phyloP scores from a whole-genome alignment of 2,329 filamentous ascomycete species.

The Fusarium sp. region DNA sequence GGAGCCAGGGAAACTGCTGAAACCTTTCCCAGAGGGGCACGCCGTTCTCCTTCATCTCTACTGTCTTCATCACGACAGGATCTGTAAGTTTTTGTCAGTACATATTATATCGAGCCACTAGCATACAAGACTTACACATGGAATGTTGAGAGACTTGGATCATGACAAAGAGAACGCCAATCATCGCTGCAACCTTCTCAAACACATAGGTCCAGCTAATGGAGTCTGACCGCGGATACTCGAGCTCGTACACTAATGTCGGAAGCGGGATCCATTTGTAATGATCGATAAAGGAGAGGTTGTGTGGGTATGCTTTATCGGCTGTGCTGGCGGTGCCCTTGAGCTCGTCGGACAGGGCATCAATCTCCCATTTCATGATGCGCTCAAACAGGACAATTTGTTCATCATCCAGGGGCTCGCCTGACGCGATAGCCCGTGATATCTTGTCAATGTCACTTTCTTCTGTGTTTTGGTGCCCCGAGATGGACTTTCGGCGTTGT shows the following conservation, averaged over 20 bases:
- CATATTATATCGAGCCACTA: background rate
- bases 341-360: slow-evolving; percentile 72
- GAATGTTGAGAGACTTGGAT: slow-evolving; percentile 81
- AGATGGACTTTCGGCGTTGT: slow-evolving; percentile 57
- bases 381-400: slow-evolving; percentile 73
- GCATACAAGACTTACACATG: slow-evolving; percentile 62
- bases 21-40: slow-evolving; percentile 72
- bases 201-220: slow-evolving; percentile 81
- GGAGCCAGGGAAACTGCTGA: slow-evolving; percentile 77
- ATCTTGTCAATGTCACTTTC: slow-evolving; percentile 69
- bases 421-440: slow-evolving; percentile 70
- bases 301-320: slow-evolving; percentile 72
- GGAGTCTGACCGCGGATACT: slow-evolving; percentile 75
- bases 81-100: slow-evolving; percentile 51
- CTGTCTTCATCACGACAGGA: slow-evolving; percentile 75
- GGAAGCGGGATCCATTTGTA: slow-evolving; percentile 81
- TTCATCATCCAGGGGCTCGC: slow-evolving; percentile 68
- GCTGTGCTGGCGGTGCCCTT: slow-evolving; percentile 68
- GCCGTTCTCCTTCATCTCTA: slow-evolving; percentile 75
- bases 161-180: slow-evolving; percentile 83
- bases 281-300: slow-evolving; percentile 73
- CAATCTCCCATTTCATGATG: slow-evolving; percentile 76
- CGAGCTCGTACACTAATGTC: slow-evolving; percentile 82
- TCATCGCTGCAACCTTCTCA: slow-evolving; percentile 77
- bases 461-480: slow-evolving; percentile 51